These are phyloP conservation scores for Cryptosporidium ubiquitum DNA, from an alignment of 169 alveolate species.

Conservation along the genomic window DNA sequence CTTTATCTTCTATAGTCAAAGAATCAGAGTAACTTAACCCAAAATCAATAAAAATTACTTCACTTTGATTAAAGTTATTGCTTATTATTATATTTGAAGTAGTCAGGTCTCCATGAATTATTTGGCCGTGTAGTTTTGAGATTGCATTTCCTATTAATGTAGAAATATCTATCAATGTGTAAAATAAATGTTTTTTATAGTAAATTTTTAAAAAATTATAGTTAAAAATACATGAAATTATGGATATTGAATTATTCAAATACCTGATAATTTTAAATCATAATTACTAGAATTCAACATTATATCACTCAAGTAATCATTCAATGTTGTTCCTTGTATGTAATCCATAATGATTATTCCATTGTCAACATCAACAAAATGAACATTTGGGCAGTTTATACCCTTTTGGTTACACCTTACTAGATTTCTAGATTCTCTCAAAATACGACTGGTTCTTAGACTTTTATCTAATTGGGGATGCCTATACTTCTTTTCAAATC, in stretches of 20 bases:
- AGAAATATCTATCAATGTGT: slow-evolving; percentile 33
- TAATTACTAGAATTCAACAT: background rate
- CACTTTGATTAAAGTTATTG: background rate
- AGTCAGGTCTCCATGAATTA: slow-evolving; percentile 67
- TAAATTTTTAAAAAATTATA: background rate
- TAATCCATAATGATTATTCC: slow-evolving; percentile 58
- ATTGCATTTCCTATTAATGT: slow-evolving; percentile 29
- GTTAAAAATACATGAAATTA: background rate
- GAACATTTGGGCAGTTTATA: slow-evolving; percentile 50
- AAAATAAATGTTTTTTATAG: too few species aligned
- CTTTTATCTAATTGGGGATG: slow-evolving; percentile 39
- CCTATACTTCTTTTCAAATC: slow-evolving; percentile 58
- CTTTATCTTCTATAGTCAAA: slow-evolving; percentile 58
- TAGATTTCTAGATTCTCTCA: slow-evolving; percentile 35
- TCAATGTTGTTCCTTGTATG: slow-evolving; percentile 14
- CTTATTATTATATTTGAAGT: slow-evolving; percentile 46
- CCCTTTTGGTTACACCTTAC: slow-evolving; percentile 40
- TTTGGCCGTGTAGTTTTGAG: slow-evolving; percentile 18
- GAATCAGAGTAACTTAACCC: slow-evolving; percentile 66
- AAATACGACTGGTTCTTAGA: slow-evolving; percentile 18
- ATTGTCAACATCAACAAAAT: slow-evolving; percentile 42
- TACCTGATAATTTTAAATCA: slow-evolving; percentile 1
- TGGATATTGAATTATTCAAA: background rate
- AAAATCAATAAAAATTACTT: slow-evolving; percentile 48
- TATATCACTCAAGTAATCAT: background rate